phyloP scores from a whole-genome alignment of 2,329 filamentous ascomycete species.

The Hypomyces perniciosus region DNA sequence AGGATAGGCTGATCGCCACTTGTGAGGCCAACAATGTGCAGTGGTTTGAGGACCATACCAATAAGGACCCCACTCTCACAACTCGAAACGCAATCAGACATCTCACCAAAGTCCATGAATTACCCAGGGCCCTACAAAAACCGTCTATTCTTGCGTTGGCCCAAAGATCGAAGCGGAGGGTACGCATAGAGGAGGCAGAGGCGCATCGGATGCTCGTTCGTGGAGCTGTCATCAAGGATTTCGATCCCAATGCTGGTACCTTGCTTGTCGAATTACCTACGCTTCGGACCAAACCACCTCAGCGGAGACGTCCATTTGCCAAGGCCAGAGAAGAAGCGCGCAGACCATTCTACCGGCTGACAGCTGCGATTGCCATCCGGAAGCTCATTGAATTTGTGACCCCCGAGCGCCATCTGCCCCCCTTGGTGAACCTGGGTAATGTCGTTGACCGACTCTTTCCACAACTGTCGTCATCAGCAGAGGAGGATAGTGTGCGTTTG shows the following conservation, averaged over 20 bases:
- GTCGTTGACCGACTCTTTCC: conserved; percentile 46
- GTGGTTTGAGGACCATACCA: conserved; percentile 86
- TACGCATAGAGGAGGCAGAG: conserved; percentile 40
- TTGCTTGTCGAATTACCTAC: conserved; percentile 40
- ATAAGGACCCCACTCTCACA: conserved; percentile 70
- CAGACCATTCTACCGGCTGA: conserved; percentile 31
- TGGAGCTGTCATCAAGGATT: conserved; percentile 40
- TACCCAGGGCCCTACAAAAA: conserved; percentile 67
- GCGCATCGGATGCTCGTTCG: conserved; percentile 50
- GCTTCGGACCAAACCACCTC: conserved; percentile 14
- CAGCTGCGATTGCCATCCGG: conserved; percentile 43
- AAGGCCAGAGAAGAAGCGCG: conserved; percentile 21
- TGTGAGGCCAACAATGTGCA: conserved; percentile 60
- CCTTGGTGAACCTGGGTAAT: conserved; percentile 39
- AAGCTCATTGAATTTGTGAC: conserved; percentile 45
- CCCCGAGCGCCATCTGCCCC: conserved; percentile 39
- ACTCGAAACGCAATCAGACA: conserved; percentile 73
- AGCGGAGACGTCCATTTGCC: conserved; percentile 17
- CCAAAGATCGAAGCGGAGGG: conserved; percentile 40
- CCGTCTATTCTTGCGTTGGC: conserved; percentile 58
- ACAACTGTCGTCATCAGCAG: conserved; percentile 24
- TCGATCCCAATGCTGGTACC: conserved; percentile 44
- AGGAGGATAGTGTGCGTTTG: neutral
- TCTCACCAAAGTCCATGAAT: conserved; percentile 48
- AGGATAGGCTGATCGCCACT: conserved; percentile 67